Conservation (phyloP, 23 red algal genomes). For the Gracilaria domingensis region DNA sequence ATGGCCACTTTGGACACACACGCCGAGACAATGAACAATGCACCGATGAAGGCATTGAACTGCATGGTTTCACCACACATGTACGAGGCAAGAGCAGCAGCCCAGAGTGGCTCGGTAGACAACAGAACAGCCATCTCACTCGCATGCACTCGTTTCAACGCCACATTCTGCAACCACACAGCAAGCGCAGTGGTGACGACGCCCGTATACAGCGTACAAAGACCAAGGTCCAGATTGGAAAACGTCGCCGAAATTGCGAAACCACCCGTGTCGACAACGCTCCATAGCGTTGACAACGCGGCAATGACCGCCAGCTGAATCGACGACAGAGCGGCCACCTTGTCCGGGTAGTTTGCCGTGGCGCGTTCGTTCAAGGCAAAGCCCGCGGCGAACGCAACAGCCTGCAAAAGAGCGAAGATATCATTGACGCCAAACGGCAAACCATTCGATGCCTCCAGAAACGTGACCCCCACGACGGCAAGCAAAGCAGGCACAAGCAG, state of each 20-base stretch:
- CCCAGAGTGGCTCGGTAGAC: slow-evolving; percentile 87
- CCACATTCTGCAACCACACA: slow-evolving; percentile 75
- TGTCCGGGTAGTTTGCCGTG: slow-evolving; percentile 48
- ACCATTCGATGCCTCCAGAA: slow-evolving; percentile 66
- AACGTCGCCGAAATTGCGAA: slow-evolving; percentile 23
- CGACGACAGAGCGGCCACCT: slow-evolving; percentile 35
- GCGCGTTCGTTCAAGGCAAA: slow-evolving; percentile 79
- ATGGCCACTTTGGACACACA: slow-evolving; percentile 58
- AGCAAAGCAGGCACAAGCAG: slow-evolving; percentile 50
- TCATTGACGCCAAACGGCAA: slow-evolving; percentile 38
- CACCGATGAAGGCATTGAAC: slow-evolving; percentile 55
- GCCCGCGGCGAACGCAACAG: slow-evolving; percentile 71
- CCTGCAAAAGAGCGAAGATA: slow-evolving; percentile 74
- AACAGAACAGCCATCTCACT: slow-evolving; percentile 80
- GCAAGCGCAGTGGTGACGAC: slow-evolving; percentile 82
- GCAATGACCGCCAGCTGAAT: slow-evolving; percentile 65
- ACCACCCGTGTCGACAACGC: slow-evolving; percentile 22
- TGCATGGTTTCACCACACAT: slow-evolving; percentile 77
- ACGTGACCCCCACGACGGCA: slow-evolving; percentile 65
- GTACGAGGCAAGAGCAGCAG: slow-evolving; percentile 71
- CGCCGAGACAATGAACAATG: slow-evolving; percentile 76
- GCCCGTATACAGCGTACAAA: slow-evolving; percentile 70
- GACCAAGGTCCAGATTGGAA: background rate
- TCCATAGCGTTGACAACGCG: slow-evolving; percentile 43
- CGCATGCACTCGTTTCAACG: slow-evolving; percentile 67